Conservation (phyloP, 2,329 filamentous ascomycete genomes). For the Sarocladiaceae sp. region DNA sequence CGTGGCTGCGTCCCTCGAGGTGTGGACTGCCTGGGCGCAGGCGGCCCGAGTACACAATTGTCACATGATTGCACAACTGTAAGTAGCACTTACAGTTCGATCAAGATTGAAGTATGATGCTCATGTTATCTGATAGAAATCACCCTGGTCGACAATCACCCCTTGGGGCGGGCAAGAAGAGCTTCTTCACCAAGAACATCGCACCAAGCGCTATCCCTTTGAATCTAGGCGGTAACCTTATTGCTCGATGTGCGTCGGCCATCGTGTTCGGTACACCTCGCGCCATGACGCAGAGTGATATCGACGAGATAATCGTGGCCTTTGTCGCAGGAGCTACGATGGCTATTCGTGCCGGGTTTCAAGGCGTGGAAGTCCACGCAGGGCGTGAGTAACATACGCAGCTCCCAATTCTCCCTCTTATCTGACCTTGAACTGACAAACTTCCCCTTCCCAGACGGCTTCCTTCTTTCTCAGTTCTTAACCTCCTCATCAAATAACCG, state of each 20-base stretch:
- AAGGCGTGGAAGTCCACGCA: conserved; percentile 41
- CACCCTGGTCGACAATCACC: conserved; percentile 56
- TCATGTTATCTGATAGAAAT: no score
- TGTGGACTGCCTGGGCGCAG: conserved; percentile 45
- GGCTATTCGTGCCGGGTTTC: conserved; percentile 51
- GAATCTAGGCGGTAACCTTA: conserved; percentile 28
- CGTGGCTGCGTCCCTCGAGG: conserved; percentile 42
- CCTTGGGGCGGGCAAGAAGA: conserved; percentile 21
- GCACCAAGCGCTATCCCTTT: conserved; percentile 27
- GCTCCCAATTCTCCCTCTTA: no score
- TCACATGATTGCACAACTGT: conserved; percentile 13
- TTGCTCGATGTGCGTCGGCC: conserved; percentile 37
- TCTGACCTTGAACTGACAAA: not conserved
- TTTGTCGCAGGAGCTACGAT: conserved; percentile 56
- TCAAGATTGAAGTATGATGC: no score
- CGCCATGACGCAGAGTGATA: conserved; percentile 45
- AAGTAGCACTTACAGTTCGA: no score
- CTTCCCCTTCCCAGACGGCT: conserved; percentile 30
- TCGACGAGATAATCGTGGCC: conserved; percentile 45
- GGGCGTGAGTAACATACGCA: conserved; percentile 28
- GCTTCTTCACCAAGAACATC: conserved; percentile 47
- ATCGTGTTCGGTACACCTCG: conserved; percentile 48
- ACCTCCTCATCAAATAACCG: conserved; percentile 36
- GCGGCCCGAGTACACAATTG: conserved; percentile 51
- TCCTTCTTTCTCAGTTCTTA: conserved; percentile 41